Evolutionary conservation across 306 rosid species (phyloP).

Genomic region (Cicer chorassanicum): DNA sequence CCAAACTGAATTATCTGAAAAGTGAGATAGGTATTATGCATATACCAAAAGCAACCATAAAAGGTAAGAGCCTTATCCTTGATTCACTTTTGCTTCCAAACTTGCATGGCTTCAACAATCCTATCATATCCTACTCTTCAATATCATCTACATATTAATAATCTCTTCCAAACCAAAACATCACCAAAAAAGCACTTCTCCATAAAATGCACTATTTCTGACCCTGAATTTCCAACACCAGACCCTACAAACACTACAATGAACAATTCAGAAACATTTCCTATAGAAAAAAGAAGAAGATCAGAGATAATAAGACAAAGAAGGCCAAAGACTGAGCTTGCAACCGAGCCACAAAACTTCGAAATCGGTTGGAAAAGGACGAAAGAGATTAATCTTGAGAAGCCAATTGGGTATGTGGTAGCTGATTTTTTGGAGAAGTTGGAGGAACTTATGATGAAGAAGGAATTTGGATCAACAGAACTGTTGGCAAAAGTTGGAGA

Average conservation of each 20-base stretch:
- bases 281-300: conserved; percentile 75
- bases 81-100: conserved; percentile 18
- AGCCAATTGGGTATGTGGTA: conserved; percentile 76
- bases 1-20: background rate
- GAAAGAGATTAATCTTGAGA: conserved; percentile 70
- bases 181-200: conserved; percentile 44
- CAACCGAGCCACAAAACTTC: conserved; percentile 73
- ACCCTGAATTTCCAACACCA: conserved; percentile 55
- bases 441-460: conserved; percentile 80
- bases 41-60: conserved; percentile 20
- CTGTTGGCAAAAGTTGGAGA: conserved; percentile 78
- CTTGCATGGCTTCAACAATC: conserved; percentile 71
- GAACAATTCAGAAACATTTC: conserved; percentile 70
- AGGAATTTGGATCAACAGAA: conserved; percentile 75
- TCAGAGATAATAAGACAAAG: conserved; percentile 75
- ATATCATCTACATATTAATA: conserved; percentile 33
- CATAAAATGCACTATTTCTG: conserved; percentile 47
- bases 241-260: conserved; percentile 56
- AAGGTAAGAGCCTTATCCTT: conserved; percentile 58
- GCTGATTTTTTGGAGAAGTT: conserved; percentile 88
- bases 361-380: conserved; percentile 96
- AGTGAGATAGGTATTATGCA: conserved; percentile 7
- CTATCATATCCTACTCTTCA: conserved; percentile 49
- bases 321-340: conserved; percentile 46
- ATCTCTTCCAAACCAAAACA: conserved; percentile 33